phyloP scores from a whole-genome alignment of 371 early-diverging fungal species.

The Chytridium lagenaria region DNA sequence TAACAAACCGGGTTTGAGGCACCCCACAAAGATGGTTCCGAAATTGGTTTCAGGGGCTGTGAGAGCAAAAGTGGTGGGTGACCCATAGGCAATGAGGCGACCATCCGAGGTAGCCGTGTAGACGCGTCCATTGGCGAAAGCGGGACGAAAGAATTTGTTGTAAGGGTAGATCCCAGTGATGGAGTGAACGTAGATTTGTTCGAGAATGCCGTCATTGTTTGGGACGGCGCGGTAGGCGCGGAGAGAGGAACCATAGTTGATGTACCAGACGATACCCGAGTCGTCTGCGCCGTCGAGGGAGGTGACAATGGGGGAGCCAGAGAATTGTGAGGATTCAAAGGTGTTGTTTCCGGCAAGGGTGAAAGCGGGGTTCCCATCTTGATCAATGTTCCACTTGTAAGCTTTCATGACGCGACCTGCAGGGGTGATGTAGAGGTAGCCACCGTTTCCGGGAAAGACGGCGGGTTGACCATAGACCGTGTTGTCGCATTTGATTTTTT shows the following conservation, averaged over 20 bases:
- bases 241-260: conserved; percentile 11
- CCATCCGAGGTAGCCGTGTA: conserved; percentile 26
- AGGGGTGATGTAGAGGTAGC: conserved; percentile 1
- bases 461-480: conserved; percentile 5
- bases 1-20: background rate
- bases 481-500: background rate
- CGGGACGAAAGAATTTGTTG: conserved; percentile 22
- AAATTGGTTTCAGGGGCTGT: conserved; percentile 6
- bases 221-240: conserved; percentile 24
- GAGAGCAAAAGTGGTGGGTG: conserved; percentile 7
- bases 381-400: conserved; percentile 12
- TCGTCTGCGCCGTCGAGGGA: background rate
- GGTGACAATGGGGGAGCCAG: conserved; percentile 27
- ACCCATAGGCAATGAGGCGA: conserved; percentile 11
- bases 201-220: background rate
- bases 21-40: conserved; percentile 8
- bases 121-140: conserved; percentile 16
- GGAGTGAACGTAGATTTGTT: background rate
- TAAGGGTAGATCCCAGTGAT: background rate
- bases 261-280: conserved; percentile 25
- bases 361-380: background rate
- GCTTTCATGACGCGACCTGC: background rate
- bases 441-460: conserved; percentile 18
- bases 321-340: background rate
- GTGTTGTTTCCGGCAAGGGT: background rate